Base-by-base conservation (phyloP, 768 basidiomycete genomes). In the Rhodotorula sphaerocarpa region DNA sequence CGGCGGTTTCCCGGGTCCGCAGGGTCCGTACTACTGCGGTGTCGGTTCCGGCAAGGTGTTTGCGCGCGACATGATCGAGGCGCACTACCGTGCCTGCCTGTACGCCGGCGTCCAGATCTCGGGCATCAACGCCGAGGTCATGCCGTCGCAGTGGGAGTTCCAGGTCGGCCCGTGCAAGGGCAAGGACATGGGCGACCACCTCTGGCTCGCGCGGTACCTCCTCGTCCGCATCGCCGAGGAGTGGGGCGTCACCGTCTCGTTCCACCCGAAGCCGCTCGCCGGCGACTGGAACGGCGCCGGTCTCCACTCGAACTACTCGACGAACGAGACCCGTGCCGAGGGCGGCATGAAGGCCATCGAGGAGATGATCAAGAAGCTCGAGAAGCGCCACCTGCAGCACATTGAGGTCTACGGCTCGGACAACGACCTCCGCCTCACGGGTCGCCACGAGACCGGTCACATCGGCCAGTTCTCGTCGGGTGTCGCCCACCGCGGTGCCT, bases 91-190 rank as follows among this genome's bases (percentile, higher is more conserved):
- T 68, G 88, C 89, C 61, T 73, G 72, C 70, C 55, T 74, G 39
- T 73, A 64, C 57, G 72, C 71, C 42, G 92, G 91, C 70, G 82
- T 99, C 79, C 91, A 90, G 80, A 97, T 97, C 79, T 90, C 88
- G 70, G 95, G 95, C 75, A 96, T 99, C 80, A 99, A 97, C 76
- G 93, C 93, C 64, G 95, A 97, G 79, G 93, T 97, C 65, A 97
- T 97, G 93, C 93, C 95, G 21, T 85, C 92, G 59, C 95, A 99
- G 77, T 99, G 95, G 95, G 95, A 99, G 79, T 99, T 93, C 87
- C 95, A 99, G 78, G 90, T 99, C 71, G 93, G 95, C 56, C 95
- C 95, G 34, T 97, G 93, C 73, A 87, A 88, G 75, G 95, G 95
- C 57, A 96, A 97, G 76, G 81, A 86, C 63, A 93, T 97, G 90